Percentiles rank a stretch among this genome's conserved stretches.
Conservation (phyloP, 1,284 basidiomycete genomes). For the Ceratobasidium sp. region DNA sequence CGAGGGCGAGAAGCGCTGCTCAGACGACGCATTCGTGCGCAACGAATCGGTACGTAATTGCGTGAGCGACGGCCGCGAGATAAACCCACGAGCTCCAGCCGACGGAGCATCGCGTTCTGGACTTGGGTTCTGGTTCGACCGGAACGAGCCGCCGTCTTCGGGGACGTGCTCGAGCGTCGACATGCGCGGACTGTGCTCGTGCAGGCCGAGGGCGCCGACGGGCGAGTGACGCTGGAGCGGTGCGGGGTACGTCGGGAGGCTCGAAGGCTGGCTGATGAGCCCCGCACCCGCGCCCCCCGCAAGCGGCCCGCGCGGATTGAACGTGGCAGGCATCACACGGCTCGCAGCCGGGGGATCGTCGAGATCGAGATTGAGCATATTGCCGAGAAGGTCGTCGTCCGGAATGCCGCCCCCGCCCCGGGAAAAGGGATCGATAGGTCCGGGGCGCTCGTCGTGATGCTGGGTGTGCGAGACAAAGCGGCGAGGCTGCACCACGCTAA, state of each 20-base stretch:
- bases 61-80: constrained; percentile 16
- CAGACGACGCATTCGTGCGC: constrained; percentile 15
- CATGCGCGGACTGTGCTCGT: constrained; percentile 22
- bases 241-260: constrained; percentile 35
- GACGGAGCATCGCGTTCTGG: constrained; percentile 9
- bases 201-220: constrained; percentile 25
- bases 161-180: constrained; percentile 28
- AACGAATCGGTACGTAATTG: constrained; percentile 35
- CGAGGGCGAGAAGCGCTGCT: constrained; percentile 30
- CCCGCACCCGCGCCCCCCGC: constrained; percentile 7
- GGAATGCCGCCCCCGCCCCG: constrained; percentile 57
- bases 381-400: constrained; percentile 82
- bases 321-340: constrained; percentile 40
- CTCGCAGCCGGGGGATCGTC: constrained; percentile 55
- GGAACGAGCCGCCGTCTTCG: constrained; percentile 34
- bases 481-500: constrained; percentile 83
- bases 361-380: constrained; percentile 69
- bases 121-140: constrained; percentile 30
- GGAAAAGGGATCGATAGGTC: constrained; percentile 49
- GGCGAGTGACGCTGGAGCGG: constrained; percentile 36
- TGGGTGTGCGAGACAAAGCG: constrained; percentile 74
- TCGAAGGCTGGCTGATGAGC: constrained; percentile 36
- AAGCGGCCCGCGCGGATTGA: constrained; percentile 39
- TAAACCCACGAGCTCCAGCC: constrained; percentile 1
- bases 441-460: constrained; percentile 57